A percentile compares a stretch with the other conserved stretches of the same genome.
Evolutionary conservation across 2,329 filamentous ascomycete genomes (phyloP).

Genomic region (Rhinocladiella similis): DNA sequence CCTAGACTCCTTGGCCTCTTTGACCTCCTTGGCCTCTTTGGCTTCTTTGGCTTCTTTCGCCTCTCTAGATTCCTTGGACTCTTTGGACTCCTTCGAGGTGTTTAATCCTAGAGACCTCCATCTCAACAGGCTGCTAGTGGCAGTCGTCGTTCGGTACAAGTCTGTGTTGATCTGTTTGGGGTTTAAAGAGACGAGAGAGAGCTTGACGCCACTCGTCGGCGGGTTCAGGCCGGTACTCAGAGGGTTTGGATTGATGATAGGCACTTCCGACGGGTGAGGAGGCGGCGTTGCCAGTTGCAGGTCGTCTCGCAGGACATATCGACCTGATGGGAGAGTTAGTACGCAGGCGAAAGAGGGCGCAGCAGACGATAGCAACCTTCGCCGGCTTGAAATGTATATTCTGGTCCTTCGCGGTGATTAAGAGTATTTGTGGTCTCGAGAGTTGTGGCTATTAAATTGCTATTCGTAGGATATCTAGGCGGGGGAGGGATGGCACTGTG

Average conservation of each 20-base stretch:
- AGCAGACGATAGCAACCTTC: slow-evolving; percentile 63
- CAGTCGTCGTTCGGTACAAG: slow-evolving; percentile 55
- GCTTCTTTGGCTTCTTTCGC: slow-evolving; percentile 62
- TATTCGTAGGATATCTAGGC: slow-evolving; percentile 72
- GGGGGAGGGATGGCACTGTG: slow-evolving; percentile 79
- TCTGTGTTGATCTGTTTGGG: slow-evolving; percentile 51
- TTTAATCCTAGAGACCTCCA: slow-evolving; percentile 28
- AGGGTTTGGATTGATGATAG: slow-evolving; percentile 83
- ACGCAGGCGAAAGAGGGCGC: not conserved
- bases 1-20: slow-evolving; percentile 41
- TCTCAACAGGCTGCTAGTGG: slow-evolving; percentile 43
- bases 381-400: slow-evolving; percentile 87
- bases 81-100: slow-evolving; percentile 27
- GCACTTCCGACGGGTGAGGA: slow-evolving; percentile 91
- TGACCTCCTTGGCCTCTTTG: slow-evolving; percentile 33
- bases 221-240: slow-evolving; percentile 81
- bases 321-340: slow-evolving; percentile 57
- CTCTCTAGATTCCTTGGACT: slow-evolving; percentile 44
- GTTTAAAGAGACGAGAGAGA: slow-evolving; percentile 75
- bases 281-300: slow-evolving; percentile 90
- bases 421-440: slow-evolving; percentile 94
- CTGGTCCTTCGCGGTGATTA: slow-evolving; percentile 74
- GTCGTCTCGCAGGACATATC: slow-evolving; percentile 87
- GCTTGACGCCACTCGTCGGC: slow-evolving; percentile 79
- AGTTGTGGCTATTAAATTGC: slow-evolving; percentile 69